phyloP scores from a whole-genome alignment of 1,284 basidiomycete species.

The Phellopilus nigrolimitatus region DNA sequence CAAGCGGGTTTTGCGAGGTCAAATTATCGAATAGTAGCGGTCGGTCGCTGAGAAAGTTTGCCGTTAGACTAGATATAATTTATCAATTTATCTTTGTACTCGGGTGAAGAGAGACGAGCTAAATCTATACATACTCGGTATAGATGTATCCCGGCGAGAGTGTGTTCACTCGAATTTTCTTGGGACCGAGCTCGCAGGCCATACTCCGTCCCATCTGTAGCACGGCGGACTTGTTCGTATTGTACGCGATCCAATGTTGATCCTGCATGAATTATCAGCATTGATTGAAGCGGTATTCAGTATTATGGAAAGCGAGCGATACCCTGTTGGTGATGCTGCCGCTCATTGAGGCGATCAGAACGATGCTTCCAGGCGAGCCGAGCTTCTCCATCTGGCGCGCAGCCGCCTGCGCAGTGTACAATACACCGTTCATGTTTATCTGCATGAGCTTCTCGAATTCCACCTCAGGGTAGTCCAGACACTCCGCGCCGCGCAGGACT shows the following conservation, averaged over 20 bases:
- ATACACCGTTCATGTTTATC: constrained; percentile 73
- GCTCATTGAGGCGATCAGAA: constrained; percentile 80
- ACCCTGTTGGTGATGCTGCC: constrained; percentile 80
- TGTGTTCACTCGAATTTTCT: constrained; percentile 70
- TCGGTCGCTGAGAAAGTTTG: constrained; percentile 65
- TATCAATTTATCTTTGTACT: background rate
- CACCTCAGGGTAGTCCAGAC: constrained; percentile 64
- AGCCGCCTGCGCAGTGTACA: constrained; percentile 76
- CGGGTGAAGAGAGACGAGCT: no score
- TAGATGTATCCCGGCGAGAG: constrained; percentile 74
- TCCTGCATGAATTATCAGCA: constrained; percentile 37
- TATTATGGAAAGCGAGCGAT: constrained; percentile 19
- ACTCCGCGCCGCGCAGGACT: constrained; percentile 59
- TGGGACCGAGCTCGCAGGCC: constrained; percentile 74
- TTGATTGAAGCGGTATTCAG: background rate
- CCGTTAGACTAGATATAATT: constrained; percentile 52
- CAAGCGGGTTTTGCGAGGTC: constrained; percentile 70
- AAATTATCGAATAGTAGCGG: constrained; percentile 66
- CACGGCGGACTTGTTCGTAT: constrained; percentile 78
- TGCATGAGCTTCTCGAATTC: constrained; percentile 65
- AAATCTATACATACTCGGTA: constrained; percentile 60
- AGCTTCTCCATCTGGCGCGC: constrained; percentile 72
- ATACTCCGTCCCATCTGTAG: constrained; percentile 80
- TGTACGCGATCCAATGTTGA: constrained; percentile 76
- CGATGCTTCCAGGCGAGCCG: constrained; percentile 69